Evolutionary conservation across 306 rosid species (phyloP).

Genomic region (Sophora flavescens): DNA sequence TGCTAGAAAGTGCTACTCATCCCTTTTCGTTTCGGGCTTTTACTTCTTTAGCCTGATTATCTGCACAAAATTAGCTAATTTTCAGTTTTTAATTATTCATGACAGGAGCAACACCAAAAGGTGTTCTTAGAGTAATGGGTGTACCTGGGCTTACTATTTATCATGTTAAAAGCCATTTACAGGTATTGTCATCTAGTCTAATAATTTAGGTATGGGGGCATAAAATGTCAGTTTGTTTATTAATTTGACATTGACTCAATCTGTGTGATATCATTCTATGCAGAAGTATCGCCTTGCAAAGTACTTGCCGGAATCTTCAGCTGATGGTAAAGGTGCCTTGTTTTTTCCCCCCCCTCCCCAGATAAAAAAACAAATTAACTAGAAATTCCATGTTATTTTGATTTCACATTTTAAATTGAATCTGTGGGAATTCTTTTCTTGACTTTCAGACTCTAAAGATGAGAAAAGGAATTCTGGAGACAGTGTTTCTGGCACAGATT

Average conservation of each 20-base stretch:
- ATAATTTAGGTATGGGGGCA: background rate
- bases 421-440: slow-evolving; percentile 33
- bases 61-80: slow-evolving; percentile 25
- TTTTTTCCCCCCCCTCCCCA: slow-evolving; percentile 30
- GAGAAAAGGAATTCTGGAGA: slow-evolving; percentile 91
- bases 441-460: slow-evolving; percentile 79
- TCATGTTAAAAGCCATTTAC: slow-evolving; percentile 98
- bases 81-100: slow-evolving; percentile 35
- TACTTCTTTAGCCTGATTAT: slow-evolving; percentile 27
- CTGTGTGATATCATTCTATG: slow-evolving; percentile 35
- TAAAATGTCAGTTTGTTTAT: slow-evolving; percentile 31
- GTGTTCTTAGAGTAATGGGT: slow-evolving; percentile 97
- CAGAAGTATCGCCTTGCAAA: slow-evolving; percentile 98
- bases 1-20: slow-evolving; percentile 16
- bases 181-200: slow-evolving; percentile 58
- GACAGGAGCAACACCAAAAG: slow-evolving; percentile 98
- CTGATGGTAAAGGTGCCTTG: slow-evolving; percentile 75
- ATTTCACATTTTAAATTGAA: slow-evolving; percentile 44
- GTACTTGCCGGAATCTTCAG: slow-evolving; percentile 91
- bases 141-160: slow-evolving; percentile 96
- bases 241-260: slow-evolving; percentile 35
- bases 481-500: slow-evolving; percentile 76
- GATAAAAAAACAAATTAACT: background rate
- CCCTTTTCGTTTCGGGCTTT: background rate
- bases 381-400: slow-evolving; percentile 18